Evolutionary conservation across 257 asterid genomes (phyloP).

Genomic region (Rubia yunnanensis): DNA sequence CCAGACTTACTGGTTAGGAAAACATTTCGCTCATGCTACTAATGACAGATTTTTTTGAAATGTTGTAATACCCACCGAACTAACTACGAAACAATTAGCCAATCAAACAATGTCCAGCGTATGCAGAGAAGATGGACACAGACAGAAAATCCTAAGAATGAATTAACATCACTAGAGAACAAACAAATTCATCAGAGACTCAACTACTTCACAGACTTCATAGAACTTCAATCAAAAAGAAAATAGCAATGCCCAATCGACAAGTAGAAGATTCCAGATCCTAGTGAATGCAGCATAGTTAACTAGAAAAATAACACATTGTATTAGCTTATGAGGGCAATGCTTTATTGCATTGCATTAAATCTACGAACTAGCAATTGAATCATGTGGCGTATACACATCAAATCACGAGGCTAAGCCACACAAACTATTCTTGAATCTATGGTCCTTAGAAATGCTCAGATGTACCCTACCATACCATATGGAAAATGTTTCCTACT

Average conservation of each 20-base stretch:
- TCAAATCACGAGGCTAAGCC: constrained; percentile 8
- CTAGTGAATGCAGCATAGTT: not conserved
- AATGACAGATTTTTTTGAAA: no score
- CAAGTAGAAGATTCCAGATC: not conserved
- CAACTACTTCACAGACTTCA: not conserved
- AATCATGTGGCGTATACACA: not conserved
- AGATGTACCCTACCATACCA: constrained; percentile 55
- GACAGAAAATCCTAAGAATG: not conserved
- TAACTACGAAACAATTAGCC: not conserved
- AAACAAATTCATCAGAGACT: not conserved
- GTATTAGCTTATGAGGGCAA: not conserved
- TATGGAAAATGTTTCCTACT: constrained; percentile 31
- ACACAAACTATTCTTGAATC: constrained; percentile 5
- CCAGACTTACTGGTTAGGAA: not conserved
- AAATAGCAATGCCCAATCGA: not conserved
- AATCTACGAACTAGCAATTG: constrained; percentile 4
- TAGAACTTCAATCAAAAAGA: not conserved
- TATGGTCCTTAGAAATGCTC: constrained; percentile 25
- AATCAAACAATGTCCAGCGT: not conserved
- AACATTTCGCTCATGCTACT: no score
- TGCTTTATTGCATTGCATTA: not conserved
- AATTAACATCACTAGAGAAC: not conserved
- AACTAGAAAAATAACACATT: not conserved
- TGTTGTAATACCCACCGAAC: not conserved
- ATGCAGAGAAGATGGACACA: not conserved